Evolutionary conservation across 1,284 basidiomycete genomes (phyloP).

Genomic region (Leccinum subfulvum): DNA sequence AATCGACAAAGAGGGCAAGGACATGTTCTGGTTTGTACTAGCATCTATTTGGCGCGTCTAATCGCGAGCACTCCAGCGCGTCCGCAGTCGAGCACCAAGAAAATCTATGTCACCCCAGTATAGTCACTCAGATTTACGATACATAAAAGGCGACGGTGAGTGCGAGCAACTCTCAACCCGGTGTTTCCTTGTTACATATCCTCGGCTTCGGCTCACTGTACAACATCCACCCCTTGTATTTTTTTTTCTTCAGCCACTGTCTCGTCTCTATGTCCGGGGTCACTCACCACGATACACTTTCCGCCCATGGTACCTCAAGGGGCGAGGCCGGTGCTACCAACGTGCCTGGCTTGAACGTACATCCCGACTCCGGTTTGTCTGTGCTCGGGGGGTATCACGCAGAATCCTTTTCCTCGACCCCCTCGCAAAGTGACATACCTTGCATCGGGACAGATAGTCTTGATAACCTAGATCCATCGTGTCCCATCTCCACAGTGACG

Average conservation of each 20-base stretch:
- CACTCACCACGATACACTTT: conserved; percentile 3
- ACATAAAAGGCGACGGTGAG: conserved; percentile 19
- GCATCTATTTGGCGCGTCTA: conserved; percentile 8
- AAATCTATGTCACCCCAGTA: neutral
- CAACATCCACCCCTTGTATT: conserved; percentile 1
- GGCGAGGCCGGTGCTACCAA: neutral
- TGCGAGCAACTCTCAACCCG: neutral
- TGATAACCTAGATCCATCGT: conserved; percentile 9
- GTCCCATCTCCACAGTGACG: conserved; percentile 8
- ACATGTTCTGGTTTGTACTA: neutral
- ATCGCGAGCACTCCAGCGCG: conserved; percentile 1
- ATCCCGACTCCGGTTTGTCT: neutral
- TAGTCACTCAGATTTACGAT: neutral
- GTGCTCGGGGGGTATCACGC: neutral
- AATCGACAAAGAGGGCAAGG: conserved; percentile 20
- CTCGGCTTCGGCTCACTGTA: conserved; percentile 1
- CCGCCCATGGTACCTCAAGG: neutral
- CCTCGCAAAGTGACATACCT: conserved; percentile 1
- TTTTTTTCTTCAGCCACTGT: neutral
- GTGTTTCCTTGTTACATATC: conserved; percentile 2
- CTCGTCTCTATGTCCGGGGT: conserved; percentile 6
- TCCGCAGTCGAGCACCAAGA: conserved; percentile 14
- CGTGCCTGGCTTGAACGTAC: neutral
- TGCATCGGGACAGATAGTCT: conserved; percentile 3
- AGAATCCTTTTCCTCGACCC: conserved; percentile 2